Conservation (phyloP, 768 basidiomycete genomes). For the Boletus pseudo-olivaceus region DNA sequence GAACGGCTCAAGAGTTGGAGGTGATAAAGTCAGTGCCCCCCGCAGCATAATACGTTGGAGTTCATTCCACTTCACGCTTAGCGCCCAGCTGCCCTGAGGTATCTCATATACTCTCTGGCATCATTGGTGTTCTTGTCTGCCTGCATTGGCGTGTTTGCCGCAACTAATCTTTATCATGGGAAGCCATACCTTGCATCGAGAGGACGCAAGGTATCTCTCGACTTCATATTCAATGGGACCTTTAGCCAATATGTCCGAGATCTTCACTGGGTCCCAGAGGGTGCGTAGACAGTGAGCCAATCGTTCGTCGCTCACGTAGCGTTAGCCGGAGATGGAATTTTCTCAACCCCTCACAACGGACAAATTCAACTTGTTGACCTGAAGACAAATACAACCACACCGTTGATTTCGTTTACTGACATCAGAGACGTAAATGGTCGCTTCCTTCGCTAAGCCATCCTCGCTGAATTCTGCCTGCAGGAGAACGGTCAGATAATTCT, state of each 20-base stretch:
- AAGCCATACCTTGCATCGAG: conserved; percentile 51
- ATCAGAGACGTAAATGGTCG: conserved; percentile 56
- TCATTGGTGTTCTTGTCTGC: conserved; percentile 59
- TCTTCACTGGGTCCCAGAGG: conserved; percentile 90
- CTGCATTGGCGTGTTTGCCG: conserved; percentile 76
- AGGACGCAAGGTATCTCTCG: conserved; percentile 70
- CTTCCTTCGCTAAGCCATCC: neutral
- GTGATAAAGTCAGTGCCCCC: conserved; percentile 32
- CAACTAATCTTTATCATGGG: conserved; percentile 60
- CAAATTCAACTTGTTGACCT: conserved; percentile 80
- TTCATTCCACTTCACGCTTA: conserved; percentile 21
- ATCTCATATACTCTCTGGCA: conserved; percentile 58
- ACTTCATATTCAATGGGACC: conserved; percentile 91
- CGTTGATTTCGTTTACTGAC: conserved; percentile 55
- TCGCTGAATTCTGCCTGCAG: conserved; percentile 34
- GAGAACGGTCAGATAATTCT: conserved; percentile 48
- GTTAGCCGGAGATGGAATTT: conserved; percentile 92
- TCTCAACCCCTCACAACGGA: conserved; percentile 57
- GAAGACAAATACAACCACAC: conserved; percentile 63
- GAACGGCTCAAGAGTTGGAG: conserved; percentile 34
- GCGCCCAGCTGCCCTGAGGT: conserved; percentile 53
- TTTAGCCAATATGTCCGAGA: conserved; percentile 48
- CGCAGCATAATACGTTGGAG: neutral
- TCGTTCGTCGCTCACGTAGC: conserved; percentile 5
- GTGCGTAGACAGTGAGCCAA: conserved; percentile 41